Percentiles rank a stretch among this genome's conserved stretches.
Evolutionary conservation across 169 alveolate genomes (phyloP).

Genomic region (Miamiensis avidus): DNA sequence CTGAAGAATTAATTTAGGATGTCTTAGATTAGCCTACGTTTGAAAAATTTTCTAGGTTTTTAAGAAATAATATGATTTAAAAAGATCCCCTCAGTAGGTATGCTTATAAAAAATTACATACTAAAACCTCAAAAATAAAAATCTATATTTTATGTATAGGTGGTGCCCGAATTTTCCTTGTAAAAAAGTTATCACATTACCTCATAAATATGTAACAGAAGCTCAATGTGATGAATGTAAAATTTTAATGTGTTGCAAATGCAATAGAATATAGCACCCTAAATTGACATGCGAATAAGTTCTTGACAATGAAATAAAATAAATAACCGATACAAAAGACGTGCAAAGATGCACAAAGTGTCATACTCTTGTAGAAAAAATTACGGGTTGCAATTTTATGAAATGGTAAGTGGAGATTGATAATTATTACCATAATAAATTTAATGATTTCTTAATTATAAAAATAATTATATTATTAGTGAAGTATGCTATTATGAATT

Average conservation of each 20-base stretch:
- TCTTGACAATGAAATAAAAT: not conserved
- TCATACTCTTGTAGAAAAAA: constrained; percentile 14
- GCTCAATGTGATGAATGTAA: constrained; percentile 5
- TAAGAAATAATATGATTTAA: constrained; percentile 3
- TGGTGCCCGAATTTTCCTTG: constrained; percentile 27
- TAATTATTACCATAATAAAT: not conserved
- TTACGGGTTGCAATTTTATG: constrained; percentile 31
- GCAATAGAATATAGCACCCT: constrained; percentile 21
- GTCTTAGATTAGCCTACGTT: not conserved
- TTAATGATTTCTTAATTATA: too few species aligned
- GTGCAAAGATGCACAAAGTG: constrained; percentile 19
- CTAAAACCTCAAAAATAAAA: too few species aligned
- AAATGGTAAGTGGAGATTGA: constrained; percentile 9
- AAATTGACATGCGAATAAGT: not conserved
- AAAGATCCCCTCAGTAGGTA: not conserved
- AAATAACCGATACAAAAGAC: constrained; percentile 10
- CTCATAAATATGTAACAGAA: not conserved
- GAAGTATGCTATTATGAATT: not conserved
- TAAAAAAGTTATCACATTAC: not conserved
- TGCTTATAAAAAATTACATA: too few species aligned
- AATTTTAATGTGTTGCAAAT: constrained; percentile 10
- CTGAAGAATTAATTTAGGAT: not conserved
- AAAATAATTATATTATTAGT: not conserved
- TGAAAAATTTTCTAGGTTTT: constrained; percentile 7
- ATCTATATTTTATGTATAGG: not conserved